phyloP scores from a whole-genome alignment of 2,329 filamentous ascomycete species.

The Claviceps sp. region DNA sequence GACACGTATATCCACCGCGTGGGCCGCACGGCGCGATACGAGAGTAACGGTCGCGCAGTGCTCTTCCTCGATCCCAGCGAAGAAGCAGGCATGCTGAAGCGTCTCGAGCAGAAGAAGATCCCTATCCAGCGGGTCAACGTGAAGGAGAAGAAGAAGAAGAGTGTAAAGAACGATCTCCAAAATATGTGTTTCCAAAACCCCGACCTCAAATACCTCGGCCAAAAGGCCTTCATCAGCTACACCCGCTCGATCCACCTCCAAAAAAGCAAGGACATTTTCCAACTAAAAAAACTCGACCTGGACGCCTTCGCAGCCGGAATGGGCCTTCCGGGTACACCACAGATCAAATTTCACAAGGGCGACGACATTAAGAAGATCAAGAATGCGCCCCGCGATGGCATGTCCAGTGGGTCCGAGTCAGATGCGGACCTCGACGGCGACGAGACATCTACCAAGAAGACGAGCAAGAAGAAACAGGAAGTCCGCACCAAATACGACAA shows the following conservation, averaged over 20 bases:
- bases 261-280: slow-evolving; percentile 83
- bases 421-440: slow-evolving; percentile 38
- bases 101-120: slow-evolving; percentile 79
- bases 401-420: slow-evolving; percentile 48
- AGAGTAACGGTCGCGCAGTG: slow-evolving; percentile 75
- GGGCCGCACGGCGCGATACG: slow-evolving; percentile 85
- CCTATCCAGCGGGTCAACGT: slow-evolving; percentile 78
- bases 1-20: slow-evolving; percentile 98
- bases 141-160: slow-evolving; percentile 77
- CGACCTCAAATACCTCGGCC: slow-evolving; percentile 84
- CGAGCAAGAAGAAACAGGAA: slow-evolving; percentile 55
- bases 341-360: slow-evolving; percentile 86
- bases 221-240: slow-evolving; percentile 92
- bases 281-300: slow-evolving; percentile 67
- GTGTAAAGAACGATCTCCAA: slow-evolving; percentile 72
- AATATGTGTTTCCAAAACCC: slow-evolving; percentile 94
- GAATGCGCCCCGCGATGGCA: slow-evolving; percentile 60
- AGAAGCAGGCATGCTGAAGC: slow-evolving; percentile 77
- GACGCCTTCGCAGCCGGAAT: slow-evolving; percentile 77
- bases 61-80: slow-evolving; percentile 87
- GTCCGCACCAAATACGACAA: slow-evolving; percentile 92
- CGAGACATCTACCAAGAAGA: slow-evolving; percentile 22
- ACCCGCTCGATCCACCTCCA: slow-evolving; percentile 74
- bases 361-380: slow-evolving; percentile 78
- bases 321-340: slow-evolving; percentile 79